Evolutionary conservation across 805 yeast genomes (phyloP), one percentile per base, ranked within the genome.

Genomic region (Cyberlindnera bimundalis): DNA sequence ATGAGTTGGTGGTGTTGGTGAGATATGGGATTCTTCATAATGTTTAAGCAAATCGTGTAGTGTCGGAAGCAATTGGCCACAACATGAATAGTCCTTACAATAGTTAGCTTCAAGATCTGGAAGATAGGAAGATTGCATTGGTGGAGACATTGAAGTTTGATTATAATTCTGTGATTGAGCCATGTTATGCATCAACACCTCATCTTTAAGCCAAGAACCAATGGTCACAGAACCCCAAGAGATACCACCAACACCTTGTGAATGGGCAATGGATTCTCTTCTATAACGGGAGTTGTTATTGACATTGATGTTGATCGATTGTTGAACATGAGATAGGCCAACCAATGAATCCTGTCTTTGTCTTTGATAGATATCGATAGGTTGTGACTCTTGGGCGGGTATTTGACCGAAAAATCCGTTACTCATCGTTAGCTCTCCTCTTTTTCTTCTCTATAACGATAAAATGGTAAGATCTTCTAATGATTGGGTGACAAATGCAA

Each of bases 211-310:
- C 99, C 99, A 91, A 13, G 93, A 81, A 12, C 97, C 97, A 23
- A 91, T 89, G 20, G 95, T 84, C 42, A 90, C 79, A 3, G 96
- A 89, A 17, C 98, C 98, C 96, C 97, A 91, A 8, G 95, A 83
- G 25, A 91, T 85, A 34, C 98, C 99, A 32, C 98, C 98, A 82
- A 93, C 86, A 10, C 98, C 98, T 60, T 88, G 96, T 2, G 96
- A 84, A 61, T 91, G 98, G 23, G 97, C 96, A 43, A 93, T 79
- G 43, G 90, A 80, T 55, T 91, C 98, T 49, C 97, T 73, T 58
- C 96, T 77, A 48, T 89, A 76, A 34, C 43, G 47, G 48, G 79
- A 62, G n/a, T 70, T 6, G 15, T n/a, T 65, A 43, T 49, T 56
- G 46, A 48, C 53, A n/a, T n/a, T n/a, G 33, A 54, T 55, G 43